Evolutionary conservation across 345 rosid genomes (phyloP), one percentile per base, ranked within the genome.

Genomic region (Gossypium sturtianum): DNA sequence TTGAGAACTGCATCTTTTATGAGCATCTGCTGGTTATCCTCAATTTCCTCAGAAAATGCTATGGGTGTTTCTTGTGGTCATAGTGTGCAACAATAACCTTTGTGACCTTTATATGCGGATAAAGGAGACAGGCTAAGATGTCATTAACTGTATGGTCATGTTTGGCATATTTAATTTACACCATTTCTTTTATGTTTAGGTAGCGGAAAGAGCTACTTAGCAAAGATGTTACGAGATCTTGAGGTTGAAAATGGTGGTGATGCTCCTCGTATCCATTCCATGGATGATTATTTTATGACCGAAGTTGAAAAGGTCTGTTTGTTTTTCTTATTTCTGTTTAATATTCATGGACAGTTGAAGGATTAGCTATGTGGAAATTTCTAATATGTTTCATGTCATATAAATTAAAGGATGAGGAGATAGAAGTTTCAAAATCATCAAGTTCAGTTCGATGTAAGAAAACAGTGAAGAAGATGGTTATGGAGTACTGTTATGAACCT

Each of bases 201-300:
- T 79, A 94, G 98, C 72, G 98, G 98, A 75, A 94, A 94, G 86
- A 94, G 97, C 86, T 94, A 94, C 85, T 74, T 89, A 65, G 98
- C 97, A 23, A 94, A 91, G 88, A 84, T 88, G 87, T 78, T 94
- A 81, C 97, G 97, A 59, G 98, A 87, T 76, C 83, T 89, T 34
- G 97, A 92, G 83, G 91, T 94, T 77, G 95, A 91, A 85, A 86
- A 87, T 86, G 97, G 97, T 3, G 88, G 97, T 52, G 73, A 66
- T 45, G 68, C 45, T 62, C 98, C 98, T n/a, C 83, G 98, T 66
- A 94, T 94, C 81, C 97, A 92, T 83, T 91, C 97, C 56, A 94
- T 94, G 88, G 98, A 94, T 80, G 98, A 94, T 72, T 94, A 91
- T 87, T 94, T 92, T 85, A 90, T 94, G 97, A 87, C 98, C 9